Base-by-base conservation (phyloP, 345 rosid genomes). In the Moricandia moricandioides region DNA sequence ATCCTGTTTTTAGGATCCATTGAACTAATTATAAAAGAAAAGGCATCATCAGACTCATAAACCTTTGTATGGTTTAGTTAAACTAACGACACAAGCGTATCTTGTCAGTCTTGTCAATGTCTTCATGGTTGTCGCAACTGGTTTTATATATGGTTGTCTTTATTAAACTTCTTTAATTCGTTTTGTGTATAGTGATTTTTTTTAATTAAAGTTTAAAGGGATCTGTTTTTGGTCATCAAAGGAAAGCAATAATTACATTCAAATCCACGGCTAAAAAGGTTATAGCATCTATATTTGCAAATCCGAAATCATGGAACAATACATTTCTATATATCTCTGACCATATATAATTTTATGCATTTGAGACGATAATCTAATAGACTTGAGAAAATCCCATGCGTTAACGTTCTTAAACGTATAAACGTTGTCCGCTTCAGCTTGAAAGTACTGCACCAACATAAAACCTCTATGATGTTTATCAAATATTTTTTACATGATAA, bases 91-190 rank as follows among this genome's bases (percentile, higher is more conserved):
- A 21, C 24, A 21, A 21, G 24, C 24, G 24, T 60, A 47, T 60
- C 24, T 16, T 67, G 68, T 49, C 39, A 31, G 62, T 75, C 62
- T 75, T 75, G 40, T 67, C 72, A 40, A 33, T 74, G 61, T 74
- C 67, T n/a, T 59, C 39, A 58, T 67, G 72, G 71, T 64, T 33
- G 76, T 71, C 67, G 69, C 33, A 18, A 34, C 37, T 34, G 67
- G 8, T 70, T n/a, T 18, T 43, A 17, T 18, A 51, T 8, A 51
- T 62, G 27, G 17, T 31, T 14, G 49, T 62, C 51, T 7, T 27
- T 56, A 51, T 69, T 13, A 37, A 52, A 18, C 58, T 54, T 54
- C 56, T 54, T 54, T 21, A 4, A n/a, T n/a, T n/a, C 54, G n/a
- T 47, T 17, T 14, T 47, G 54, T 47, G n/a, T 55, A 58, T 43